phyloP scores from a whole-genome alignment of 805 yeast genomes.

The Saccharomyces paradoxus region DNA sequence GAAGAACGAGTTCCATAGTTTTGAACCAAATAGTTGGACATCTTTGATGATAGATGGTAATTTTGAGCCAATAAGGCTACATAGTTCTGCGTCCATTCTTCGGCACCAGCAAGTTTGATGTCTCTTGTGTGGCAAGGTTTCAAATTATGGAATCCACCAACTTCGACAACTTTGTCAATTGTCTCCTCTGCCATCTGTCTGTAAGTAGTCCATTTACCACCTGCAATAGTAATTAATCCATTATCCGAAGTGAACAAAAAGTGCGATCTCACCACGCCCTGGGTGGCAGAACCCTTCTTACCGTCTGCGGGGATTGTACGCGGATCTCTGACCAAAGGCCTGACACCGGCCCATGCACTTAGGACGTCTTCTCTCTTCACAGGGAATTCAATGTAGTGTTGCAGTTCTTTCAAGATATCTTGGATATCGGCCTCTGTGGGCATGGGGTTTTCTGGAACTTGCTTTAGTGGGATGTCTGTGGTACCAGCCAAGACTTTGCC shows the following conservation, averaged over 20 bases:
- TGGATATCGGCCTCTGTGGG: slow-evolving; percentile 85
- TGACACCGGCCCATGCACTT: slow-evolving; percentile 94
- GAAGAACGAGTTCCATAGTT: slow-evolving; percentile 91
- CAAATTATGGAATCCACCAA: slow-evolving; percentile 32
- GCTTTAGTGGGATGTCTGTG: slow-evolving; percentile 78
- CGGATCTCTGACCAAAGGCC: slow-evolving; percentile 89
- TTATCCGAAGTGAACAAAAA: slow-evolving; percentile 62
- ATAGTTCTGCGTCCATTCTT: slow-evolving; percentile 64
- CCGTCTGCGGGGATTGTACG: slow-evolving; percentile 36
- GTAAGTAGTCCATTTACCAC: slow-evolving; percentile 98
- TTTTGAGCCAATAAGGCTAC: slow-evolving; percentile 74
- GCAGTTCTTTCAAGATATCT: slow-evolving; percentile 79
- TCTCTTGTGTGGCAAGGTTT: slow-evolving; percentile 36
- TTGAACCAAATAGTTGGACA: slow-evolving; percentile 73
- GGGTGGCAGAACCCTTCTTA: slow-evolving; percentile 48
- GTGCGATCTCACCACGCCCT: slow-evolving; percentile 87
- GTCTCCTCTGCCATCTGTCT: slow-evolving; percentile 97
- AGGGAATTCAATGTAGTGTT: slow-evolving; percentile 81
- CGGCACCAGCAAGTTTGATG: slow-evolving; percentile 68
- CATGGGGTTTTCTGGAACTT: slow-evolving; percentile 64
- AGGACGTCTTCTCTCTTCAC: slow-evolving; percentile 84
- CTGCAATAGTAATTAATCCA: slow-evolving; percentile 82
- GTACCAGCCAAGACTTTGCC: slow-evolving; percentile 95
- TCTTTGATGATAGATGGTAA: slow-evolving; percentile 59
- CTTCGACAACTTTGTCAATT: slow-evolving; percentile 59